These are phyloP conservation scores for Cryphonectria naterciae DNA, from an alignment of 2,329 filamentous ascomycete genomes.

Conservation along the genomic window DNA sequence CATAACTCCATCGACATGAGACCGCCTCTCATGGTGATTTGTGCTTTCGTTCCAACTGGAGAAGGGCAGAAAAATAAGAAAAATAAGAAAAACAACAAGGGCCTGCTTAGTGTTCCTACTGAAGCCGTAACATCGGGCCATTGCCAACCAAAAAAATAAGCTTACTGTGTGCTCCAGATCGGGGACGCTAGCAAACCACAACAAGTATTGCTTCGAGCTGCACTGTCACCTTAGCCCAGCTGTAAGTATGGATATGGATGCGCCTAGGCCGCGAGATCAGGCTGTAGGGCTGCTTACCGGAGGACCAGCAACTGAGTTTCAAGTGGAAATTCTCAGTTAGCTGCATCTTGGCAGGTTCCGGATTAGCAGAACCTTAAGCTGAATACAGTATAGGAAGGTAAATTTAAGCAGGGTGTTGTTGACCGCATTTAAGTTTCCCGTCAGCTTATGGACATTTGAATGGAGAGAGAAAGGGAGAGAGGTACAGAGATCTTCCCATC, in stretches of 20 bases:
- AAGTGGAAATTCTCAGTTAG: background rate
- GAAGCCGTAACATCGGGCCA: background rate
- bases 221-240: background rate
- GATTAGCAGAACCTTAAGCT: background rate
- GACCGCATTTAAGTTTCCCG: background rate
- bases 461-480: too few relatives aligned
- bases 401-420: background rate
- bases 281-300: background rate
- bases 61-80: background rate
- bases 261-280: background rate
- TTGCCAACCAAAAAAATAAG: background rate
- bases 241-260: background rate
- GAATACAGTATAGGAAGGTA: background rate
- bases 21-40: background rate
- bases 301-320: background rate
- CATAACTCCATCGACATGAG: background rate
- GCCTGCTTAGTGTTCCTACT: background rate
- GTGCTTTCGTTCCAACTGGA: background rate
- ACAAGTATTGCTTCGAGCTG: background rate
- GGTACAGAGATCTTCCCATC: too few relatives aligned
- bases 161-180: background rate
- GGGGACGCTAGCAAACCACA: background rate
- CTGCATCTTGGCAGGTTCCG: background rate
- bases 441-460: background rate
- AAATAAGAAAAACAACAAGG: background rate